Base-by-base conservation (phyloP, 1,284 basidiomycete genomes). In the Kwoniella shivajii region DNA sequence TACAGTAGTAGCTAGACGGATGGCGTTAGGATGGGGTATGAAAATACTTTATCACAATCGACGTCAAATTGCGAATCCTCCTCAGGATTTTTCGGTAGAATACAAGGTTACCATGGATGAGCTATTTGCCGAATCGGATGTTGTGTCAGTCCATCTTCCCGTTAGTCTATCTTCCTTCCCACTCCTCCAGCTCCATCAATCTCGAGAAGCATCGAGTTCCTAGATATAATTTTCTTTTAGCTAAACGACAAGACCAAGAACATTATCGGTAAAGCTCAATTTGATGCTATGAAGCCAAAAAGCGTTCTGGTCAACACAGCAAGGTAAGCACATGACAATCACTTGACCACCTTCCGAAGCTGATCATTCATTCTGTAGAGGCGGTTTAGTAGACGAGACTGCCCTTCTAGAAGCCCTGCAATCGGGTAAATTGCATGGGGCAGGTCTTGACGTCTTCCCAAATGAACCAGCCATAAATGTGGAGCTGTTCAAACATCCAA, bases 301-400 rank as follows among this genome's bases (percentile, higher is more conserved):
- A 82, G 86, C 0, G 82, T 92, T 42, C 84, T 95, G 56, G 83
- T 93, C 65, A 94, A 93, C 71, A 92, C 91, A 0, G 90, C 91
- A 18, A 80, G 91, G 56, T 60, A 26, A 45, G 56, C 47, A n/a
- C n/a, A n/a, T n/a, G n/a, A n/a, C n/a, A n/a, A n/a, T n/a, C n/a
- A n/a, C n/a, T n/a, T n/a, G n/a, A n/a, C n/a, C n/a, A n/a, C n/a
- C n/a, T n/a, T n/a, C n/a, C n/a, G n/a, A n/a, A n/a, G n/a, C 11
- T 14, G 9, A 18, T 41, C 10, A 9, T 26, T 14, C 41, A 24
- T 4, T 6, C 11, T 24, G 20, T 38, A 20, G 42, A n/a, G 91
- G 91, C 4, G 91, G 89, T 70, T 84, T 93, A 30, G 83, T 93
- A 48, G 89, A 93, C 62, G 90, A 93, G 73, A 84, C 82, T 1